A percentile compares a stretch with the other conserved stretches of the same genome.
phyloP scores from a whole-genome alignment of 2,329 filamentous ascomycete genomes.

The Cyphellophora attinorum region DNA sequence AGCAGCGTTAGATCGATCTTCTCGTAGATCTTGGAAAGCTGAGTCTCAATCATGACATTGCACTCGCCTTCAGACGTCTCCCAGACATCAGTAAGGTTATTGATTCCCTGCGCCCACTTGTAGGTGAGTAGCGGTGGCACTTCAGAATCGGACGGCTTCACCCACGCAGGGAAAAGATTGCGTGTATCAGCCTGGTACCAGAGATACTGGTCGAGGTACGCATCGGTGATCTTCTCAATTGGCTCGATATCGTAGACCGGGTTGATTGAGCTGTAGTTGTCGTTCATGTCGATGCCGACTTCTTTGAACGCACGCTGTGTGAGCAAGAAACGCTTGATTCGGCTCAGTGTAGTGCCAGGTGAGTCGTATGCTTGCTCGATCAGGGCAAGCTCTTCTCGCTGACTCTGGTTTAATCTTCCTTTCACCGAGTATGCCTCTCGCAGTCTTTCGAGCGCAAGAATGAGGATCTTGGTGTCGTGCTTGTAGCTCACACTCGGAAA shows the following conservation, averaged over 20 bases:
- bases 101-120: constrained; percentile 99
- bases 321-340: constrained; percentile 94
- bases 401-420: constrained; percentile 90
- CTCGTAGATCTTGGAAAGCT: constrained; percentile 98
- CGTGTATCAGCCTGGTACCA: constrained; percentile 99
- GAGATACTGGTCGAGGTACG: constrained; percentile 94
- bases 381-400: constrained; percentile 88
- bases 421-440: constrained; percentile 97
- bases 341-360: constrained; percentile 85
- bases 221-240: constrained; percentile 98
- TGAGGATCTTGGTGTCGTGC: constrained; percentile 97
- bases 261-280: constrained; percentile 98
- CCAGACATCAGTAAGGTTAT: constrained; percentile 94
- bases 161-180: constrained; percentile 95
- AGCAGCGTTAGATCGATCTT: constrained; percentile 96
- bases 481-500: constrained; percentile 99
- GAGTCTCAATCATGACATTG: constrained; percentile 97
- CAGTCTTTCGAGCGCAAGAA: constrained; percentile 83
- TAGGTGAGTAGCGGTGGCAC: constrained; percentile 90
- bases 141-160: constrained; percentile 97
- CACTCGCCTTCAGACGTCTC: constrained; percentile 88
- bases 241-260: constrained; percentile 98
- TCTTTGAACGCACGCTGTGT: constrained; percentile 98
- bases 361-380: constrained; percentile 99
- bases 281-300: constrained; percentile 99